phyloP scores from a whole-genome alignment of 306 rosid species.

The Prunus armeniaca region DNA sequence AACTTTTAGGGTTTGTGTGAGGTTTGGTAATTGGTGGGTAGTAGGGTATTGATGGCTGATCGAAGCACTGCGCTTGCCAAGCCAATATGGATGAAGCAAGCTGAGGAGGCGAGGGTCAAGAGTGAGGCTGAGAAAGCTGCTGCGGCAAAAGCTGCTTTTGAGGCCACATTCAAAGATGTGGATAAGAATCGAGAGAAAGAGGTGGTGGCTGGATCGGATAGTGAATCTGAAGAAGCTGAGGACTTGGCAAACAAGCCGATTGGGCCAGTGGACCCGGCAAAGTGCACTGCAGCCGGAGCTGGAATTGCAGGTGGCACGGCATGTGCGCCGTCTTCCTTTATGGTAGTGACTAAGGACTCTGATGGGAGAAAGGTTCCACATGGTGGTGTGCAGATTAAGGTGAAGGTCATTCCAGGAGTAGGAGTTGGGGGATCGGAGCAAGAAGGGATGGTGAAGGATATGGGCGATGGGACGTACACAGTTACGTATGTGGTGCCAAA shows the following conservation, averaged over 20 bases:
- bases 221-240: conserved; percentile 85
- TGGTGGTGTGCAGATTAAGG: conserved; percentile 77
- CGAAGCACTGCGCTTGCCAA: conserved; percentile 62
- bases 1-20: conserved; percentile 7
- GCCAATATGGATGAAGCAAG: conserved; percentile 97
- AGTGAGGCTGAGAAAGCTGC: conserved; percentile 94
- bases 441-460: conserved; percentile 93
- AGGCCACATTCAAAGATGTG: conserved; percentile 84
- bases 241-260: conserved; percentile 72
- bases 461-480: conserved; percentile 89
- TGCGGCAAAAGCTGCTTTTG: conserved; percentile 94
- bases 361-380: conserved; percentile 77
- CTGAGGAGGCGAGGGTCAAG: conserved; percentile 90
- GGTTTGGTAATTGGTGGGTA: conserved; percentile 6
- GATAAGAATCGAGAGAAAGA: conserved; percentile 54
- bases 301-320: conserved; percentile 96
- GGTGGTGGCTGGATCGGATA: conserved; percentile 56
- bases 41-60: conserved; percentile 69
- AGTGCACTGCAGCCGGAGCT: conserved; percentile 81
- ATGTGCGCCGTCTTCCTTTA: conserved; percentile 72
- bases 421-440: conserved; percentile 97
- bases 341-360: conserved; percentile 74
- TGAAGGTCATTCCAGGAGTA: conserved; percentile 73
- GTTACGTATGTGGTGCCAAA: conserved; percentile 92
- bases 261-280: conserved; percentile 84